These are phyloP conservation scores for Zopfia rhizophila DNA, from an alignment of 2,329 filamentous ascomycete genomes.

Conservation along the genomic window DNA sequence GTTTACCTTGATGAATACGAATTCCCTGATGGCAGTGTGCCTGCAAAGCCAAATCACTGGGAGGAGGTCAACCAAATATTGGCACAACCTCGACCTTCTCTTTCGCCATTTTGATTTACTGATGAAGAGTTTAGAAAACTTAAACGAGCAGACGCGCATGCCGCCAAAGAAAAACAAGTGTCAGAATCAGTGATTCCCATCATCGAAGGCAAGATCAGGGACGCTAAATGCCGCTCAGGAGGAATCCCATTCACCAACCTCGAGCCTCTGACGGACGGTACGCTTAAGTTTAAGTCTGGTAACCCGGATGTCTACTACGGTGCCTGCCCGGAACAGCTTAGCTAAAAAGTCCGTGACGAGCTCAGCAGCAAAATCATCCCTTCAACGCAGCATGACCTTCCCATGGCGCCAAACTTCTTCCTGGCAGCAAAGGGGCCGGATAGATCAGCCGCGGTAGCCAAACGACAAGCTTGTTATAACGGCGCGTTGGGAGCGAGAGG, in stretches of 20 bases:
- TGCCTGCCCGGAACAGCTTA: conserved; percentile 38
- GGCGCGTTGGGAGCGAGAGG: conserved; percentile 44
- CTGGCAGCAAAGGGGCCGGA: conserved; percentile 53
- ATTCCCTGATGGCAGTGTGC: conserved; percentile 31
- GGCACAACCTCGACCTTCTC: conserved; percentile 39
- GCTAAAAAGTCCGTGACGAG: conserved; percentile 35
- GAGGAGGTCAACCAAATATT: conserved; percentile 42
- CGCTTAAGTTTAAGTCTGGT: conserved; percentile 21
- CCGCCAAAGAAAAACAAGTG: conserved; percentile 50
- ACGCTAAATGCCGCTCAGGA: conserved; percentile 36
- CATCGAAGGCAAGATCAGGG: conserved; percentile 31
- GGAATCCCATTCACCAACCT: conserved; percentile 33
- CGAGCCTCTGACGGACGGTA: conserved; percentile 23
- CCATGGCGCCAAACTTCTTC: conserved; percentile 48
- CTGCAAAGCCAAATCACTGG: conserved; percentile 44
- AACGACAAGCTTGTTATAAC: conserved; percentile 36
- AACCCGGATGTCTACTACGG: conserved; percentile 48
- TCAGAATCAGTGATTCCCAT: conserved; percentile 45
- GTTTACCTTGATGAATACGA: conserved; percentile 41
- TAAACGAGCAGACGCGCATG: conserved; percentile 32
- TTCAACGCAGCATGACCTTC: conserved; percentile 33
- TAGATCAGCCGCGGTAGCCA: conserved; percentile 35
- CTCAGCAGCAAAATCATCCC: conserved; percentile 42
- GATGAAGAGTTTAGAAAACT: conserved; percentile 44
- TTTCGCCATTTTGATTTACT: conserved; percentile 50